Evolutionary conservation across 352 stramenopile species (phyloP).

Genomic region (Pythium vanterpoolii): DNA sequence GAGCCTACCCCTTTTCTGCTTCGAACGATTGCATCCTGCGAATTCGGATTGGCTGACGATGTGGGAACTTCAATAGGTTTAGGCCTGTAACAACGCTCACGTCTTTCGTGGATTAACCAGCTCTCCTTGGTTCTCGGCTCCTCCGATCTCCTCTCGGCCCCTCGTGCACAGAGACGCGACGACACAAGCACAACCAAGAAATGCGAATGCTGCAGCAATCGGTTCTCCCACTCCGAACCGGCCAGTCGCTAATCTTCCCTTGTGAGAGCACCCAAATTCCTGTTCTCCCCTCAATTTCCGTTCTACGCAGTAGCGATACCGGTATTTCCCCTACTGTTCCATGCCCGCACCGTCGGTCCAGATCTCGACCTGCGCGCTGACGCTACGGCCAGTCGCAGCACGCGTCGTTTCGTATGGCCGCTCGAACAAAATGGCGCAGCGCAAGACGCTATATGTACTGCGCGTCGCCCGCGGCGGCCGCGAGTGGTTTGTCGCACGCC

Average conservation of each 20-base stretch:
- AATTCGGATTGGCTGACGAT: not conserved
- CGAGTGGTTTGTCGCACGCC: conserved; percentile 72
- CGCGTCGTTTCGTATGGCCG: conserved; percentile 69
- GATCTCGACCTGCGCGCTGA: conserved; percentile 33
- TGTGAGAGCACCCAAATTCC: too few species aligned
- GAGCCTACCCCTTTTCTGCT: conserved; percentile 13
- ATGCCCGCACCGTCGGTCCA: not conserved
- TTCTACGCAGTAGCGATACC: not conserved
- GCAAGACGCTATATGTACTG: conserved; percentile 72
- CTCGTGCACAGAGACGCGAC: conserved; percentile 3
- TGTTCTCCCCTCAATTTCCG: not conserved
- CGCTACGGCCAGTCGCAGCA: conserved; percentile 52
- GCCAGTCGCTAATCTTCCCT: too few species aligned
- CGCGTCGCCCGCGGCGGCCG: conserved; percentile 47
- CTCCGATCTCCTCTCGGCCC: not conserved
- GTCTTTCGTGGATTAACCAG: not conserved
- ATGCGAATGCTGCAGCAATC: too few species aligned
- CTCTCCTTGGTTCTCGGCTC: not conserved
- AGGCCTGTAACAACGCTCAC: not conserved
- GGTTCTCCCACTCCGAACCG: too few species aligned
- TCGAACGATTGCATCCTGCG: not conserved
- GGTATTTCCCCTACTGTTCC: not conserved
- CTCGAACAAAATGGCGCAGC: conserved; percentile 44
- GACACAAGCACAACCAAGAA: too few species aligned
- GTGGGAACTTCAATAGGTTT: not conserved